phyloP scores from a whole-genome alignment of 1,139 yeast species.

The Candida sanyaensis region DNA sequence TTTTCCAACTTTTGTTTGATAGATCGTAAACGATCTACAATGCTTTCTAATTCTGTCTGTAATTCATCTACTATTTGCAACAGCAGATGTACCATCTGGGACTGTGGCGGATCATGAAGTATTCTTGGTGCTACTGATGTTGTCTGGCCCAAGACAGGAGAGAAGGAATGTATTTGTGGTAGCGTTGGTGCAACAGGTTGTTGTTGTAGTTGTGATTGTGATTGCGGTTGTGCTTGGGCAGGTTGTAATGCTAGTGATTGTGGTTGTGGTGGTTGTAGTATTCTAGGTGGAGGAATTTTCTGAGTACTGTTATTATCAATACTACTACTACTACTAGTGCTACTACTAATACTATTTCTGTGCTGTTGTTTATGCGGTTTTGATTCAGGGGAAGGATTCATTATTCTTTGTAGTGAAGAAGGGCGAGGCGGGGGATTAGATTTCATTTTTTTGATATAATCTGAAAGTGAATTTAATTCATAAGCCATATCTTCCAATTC shows the following conservation, averaged over 20 bases:
- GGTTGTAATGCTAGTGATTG: not conserved
- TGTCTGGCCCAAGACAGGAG: not conserved
- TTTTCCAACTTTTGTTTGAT: not conserved
- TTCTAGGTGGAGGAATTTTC: not conserved
- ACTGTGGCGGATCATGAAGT: not conserved
- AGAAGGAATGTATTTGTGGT: not conserved
- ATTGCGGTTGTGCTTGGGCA: not conserved
- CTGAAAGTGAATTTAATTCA: slow-evolving; percentile 35
- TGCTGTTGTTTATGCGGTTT: not conserved
- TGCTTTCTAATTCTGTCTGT: not conserved
- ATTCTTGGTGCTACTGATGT: not conserved
- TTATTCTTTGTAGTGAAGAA: not conserved
- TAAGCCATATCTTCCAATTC: slow-evolving; percentile 29
- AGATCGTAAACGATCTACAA: not conserved
- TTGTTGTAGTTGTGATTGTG: not conserved
- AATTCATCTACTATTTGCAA: not conserved
- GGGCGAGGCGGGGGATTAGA: not conserved
- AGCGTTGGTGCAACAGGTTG: not conserved
- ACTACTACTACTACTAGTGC: too few species aligned
- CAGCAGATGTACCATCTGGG: not conserved
- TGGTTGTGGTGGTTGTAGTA: not conserved
- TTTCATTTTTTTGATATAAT: slow-evolving; percentile 31
- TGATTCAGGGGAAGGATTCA: not conserved
- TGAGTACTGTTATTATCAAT: not conserved
- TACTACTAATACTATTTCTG: too few species aligned